A percentile compares a stretch with the other conserved stretches of the same genome.
Evolutionary conservation across 768 basidiomycete species (phyloP).

Genomic region (Boletus subcaerulescens): DNA sequence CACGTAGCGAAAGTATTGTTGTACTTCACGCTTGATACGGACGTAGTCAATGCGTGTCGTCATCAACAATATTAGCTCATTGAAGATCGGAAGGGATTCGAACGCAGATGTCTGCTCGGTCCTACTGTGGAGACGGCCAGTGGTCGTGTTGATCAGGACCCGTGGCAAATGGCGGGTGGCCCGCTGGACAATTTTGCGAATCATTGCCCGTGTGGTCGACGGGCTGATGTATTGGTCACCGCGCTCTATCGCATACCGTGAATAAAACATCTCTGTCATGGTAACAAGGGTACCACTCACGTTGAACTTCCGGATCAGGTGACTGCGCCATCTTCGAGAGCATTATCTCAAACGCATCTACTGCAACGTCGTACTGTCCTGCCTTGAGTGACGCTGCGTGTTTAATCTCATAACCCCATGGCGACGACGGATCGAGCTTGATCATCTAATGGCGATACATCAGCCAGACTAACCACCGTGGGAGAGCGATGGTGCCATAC

Average conservation of each 20-base stretch:
- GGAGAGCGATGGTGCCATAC: neutral
- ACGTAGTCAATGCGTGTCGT: neutral
- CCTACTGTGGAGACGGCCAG: neutral
- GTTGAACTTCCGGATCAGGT: neutral
- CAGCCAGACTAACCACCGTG: neutral
- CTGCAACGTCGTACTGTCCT: too few species aligned
- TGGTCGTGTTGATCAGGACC: neutral
- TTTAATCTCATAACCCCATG: too few species aligned
- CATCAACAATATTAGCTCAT: neutral
- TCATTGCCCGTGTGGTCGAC: neutral
- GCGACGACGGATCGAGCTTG: too few species aligned
- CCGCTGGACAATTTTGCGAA: neutral
- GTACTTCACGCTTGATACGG: neutral
- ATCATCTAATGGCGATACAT: neutral
- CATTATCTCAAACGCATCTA: too few species aligned
- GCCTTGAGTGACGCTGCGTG: too few species aligned
- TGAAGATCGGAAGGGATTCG: neutral
- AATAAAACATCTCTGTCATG: neutral
- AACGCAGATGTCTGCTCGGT: neutral
- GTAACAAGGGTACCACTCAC: neutral
- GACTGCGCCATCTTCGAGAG: too few species aligned
- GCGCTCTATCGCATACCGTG: neutral
- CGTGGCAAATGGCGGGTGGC: neutral
- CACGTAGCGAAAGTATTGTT: neutral
- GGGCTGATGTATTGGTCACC: neutral